Base-by-base conservation (phyloP, 192 early-diverging fungal genomes). In the Phycomyces blakesleeanus region DNA sequence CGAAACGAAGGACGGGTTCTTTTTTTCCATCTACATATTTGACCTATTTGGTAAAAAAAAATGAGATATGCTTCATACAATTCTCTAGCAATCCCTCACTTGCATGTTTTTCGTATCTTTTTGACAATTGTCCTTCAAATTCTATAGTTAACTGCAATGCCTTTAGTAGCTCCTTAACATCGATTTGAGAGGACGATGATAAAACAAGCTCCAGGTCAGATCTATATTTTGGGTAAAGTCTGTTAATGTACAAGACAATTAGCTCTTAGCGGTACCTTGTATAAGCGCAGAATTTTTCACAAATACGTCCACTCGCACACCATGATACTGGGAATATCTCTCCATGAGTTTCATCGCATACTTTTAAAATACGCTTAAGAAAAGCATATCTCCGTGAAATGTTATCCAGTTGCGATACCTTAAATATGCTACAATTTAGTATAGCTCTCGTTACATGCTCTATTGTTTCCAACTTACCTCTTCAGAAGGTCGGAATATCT, bases 311-410 rank as follows among this genome's bases (percentile, higher is more conserved):
- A 42, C 83, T 89, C 0, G 90, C 78, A 60, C 84, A 78, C 97
- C 97, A 98, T 18, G 73, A 53, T 2, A 71, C 64, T 0, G 93
- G 94, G 55, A 99, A 99, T 15, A 94, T 81, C 5, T 71, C 69
- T 0, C 87, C 84, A 67, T 96, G 93, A 29, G 89, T 86, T n/a
- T 97, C 93, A 64, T 95, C 90, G 70, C 86, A 89, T n/a, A 81
- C 87, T 68, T 92, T 92, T 40, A 98, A 67, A n/a, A 89, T 75
- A 20, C 95, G 81, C 59, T 95, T 91, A 29, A 99, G 73, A 91
- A 94, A 98, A 3, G 95, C 91, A 72, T 95, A 98, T 24, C 97
- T 80, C 24, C 94, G 78, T 5, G 91, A 88, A 0, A 93, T 85
- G 47, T 93, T 87, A 52, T 91, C 92, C 0, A 98, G 70, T 27